phyloP scores from a whole-genome alignment of 345 rosid species.

The Hibiscus mutabilis region DNA sequence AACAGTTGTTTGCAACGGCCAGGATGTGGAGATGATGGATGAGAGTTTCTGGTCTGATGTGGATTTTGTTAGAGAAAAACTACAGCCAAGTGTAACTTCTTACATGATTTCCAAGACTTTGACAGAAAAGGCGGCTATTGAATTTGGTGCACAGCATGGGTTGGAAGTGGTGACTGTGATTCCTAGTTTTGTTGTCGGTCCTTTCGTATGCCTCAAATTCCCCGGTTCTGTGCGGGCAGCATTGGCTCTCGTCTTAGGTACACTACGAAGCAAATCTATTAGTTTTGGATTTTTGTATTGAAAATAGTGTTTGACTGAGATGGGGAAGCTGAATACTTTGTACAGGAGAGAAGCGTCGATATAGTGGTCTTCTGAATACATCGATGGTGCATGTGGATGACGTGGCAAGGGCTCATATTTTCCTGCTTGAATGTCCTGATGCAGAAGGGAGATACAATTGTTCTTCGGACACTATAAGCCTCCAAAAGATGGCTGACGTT shows the following conservation, averaged over 20 bases:
- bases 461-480: conserved; percentile 7
- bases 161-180: background rate
- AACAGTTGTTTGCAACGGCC: background rate
- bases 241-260: background rate
- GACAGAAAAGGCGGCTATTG: conserved; percentile 19
- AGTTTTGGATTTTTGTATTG: too few relatives aligned
- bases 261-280: too few relatives aligned
- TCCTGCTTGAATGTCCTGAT: conserved; percentile 18
- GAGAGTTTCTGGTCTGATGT: background rate
- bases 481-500: background rate
- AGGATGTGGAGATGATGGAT: background rate
- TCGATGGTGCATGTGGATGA: conserved; percentile 19
- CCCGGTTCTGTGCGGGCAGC: background rate
- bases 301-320: too few relatives aligned
- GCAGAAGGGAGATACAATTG: conserved; percentile 38
- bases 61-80: background rate
- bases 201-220: background rate
- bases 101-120: background rate
- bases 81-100: background rate
- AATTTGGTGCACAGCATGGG: background rate
- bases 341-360: background rate
- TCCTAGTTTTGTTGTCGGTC: background rate
- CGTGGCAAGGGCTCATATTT: background rate
- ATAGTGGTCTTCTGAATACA: background rate
- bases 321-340: background rate